A percentile compares a stretch with the other conserved stretches of the same genome.
phyloP scores from a whole-genome alignment of 1,284 basidiomycete species.

The Trametes hirsuta region DNA sequence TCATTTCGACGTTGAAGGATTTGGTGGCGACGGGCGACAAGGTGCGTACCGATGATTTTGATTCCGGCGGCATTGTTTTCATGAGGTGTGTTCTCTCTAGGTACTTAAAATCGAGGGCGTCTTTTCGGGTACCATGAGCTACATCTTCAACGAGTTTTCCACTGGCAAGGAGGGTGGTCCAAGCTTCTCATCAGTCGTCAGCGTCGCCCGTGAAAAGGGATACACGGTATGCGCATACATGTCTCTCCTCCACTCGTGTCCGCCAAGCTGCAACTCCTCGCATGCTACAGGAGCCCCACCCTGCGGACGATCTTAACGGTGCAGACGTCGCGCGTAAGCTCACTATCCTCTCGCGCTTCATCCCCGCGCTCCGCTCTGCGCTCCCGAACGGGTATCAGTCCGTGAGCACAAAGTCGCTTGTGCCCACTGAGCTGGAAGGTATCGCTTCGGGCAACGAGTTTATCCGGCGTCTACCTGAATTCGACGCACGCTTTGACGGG shows the following conservation, averaged over 20 bases:
- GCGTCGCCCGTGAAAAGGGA: constrained; percentile 87
- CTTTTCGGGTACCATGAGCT: constrained; percentile 94
- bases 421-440: constrained; percentile 75
- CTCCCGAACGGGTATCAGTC: constrained; percentile 77
- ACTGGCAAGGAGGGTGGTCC: constrained; percentile 61
- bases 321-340: constrained; percentile 97
- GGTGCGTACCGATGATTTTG: constrained; percentile 40
- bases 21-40: constrained; percentile 92
- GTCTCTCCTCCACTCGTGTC: not conserved
- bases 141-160: constrained; percentile 99
- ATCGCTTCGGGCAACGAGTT: constrained; percentile 82
- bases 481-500: constrained; percentile 80
- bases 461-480: constrained; percentile 78
- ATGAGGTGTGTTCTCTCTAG: constrained; percentile 38
- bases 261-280: not conserved
- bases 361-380: constrained; percentile 55
- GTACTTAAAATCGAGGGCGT: constrained; percentile 84
- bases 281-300: constrained; percentile 85
- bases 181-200: constrained; percentile 88
- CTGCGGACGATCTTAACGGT: constrained; percentile 94
- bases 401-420: constrained; percentile 85
- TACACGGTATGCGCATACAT: constrained; percentile 75
- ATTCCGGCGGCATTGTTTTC: not conserved
- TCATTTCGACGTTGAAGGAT: constrained; percentile 92
- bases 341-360: constrained; percentile 88